Percentiles rank a stretch among this genome's conserved stretches.
Evolutionary conservation across 257 asterid genomes (phyloP).

Genomic region (Lycium ferocissimum): DNA sequence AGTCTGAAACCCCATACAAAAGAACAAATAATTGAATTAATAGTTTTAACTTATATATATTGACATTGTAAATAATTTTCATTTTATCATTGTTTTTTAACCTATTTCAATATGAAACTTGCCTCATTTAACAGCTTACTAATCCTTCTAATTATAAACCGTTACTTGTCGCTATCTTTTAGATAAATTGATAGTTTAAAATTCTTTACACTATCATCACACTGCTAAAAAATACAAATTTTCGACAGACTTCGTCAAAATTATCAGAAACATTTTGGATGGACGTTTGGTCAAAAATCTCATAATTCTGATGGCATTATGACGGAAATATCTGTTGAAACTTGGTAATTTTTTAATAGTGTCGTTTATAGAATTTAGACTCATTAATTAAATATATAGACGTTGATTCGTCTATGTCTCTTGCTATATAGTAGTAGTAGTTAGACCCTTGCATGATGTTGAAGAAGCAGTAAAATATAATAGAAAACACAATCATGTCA

Average conservation of each 20-base stretch:
- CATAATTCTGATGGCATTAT: neutral
- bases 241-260: neutral
- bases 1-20: neutral
- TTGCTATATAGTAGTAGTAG: neutral
- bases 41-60: neutral
- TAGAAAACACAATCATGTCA: conserved; percentile 48
- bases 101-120: neutral
- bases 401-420: neutral
- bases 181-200: neutral
- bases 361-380: neutral
- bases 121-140: neutral
- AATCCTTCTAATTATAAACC: neutral
- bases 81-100: neutral
- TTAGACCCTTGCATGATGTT: neutral
- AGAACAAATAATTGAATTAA: neutral
- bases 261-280: neutral
- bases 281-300: neutral
- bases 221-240: neutral
- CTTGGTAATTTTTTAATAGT: neutral
- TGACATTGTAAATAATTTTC: neutral
- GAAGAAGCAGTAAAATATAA: conserved; percentile 36
- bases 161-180: neutral
- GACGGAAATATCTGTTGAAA: neutral
- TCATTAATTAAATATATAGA: neutral
- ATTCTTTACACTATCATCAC: neutral